Evolutionary conservation across 2,329 filamentous ascomycete species (phyloP).

Genomic region (Trichophyton simii): DNA sequence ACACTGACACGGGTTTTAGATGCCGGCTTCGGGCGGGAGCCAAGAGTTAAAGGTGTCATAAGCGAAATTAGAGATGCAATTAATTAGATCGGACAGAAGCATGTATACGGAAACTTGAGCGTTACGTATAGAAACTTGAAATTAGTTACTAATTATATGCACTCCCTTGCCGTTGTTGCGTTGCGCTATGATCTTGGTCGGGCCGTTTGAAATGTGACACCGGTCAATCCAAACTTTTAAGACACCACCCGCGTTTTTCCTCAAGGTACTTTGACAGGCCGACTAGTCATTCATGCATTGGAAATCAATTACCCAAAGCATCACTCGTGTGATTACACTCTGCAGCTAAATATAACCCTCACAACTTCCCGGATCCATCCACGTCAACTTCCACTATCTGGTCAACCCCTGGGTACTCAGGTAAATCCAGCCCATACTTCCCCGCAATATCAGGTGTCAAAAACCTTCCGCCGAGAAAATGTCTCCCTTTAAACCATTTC

Average conservation of each 20-base stretch:
- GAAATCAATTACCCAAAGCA: neutral
- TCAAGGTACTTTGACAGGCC: neutral
- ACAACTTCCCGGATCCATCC: slow-evolving; percentile 27
- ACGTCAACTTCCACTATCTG: slow-evolving; percentile 67
- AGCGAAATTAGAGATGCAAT: slow-evolving; percentile 44
- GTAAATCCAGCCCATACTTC: slow-evolving; percentile 77
- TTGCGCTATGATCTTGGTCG: neutral
- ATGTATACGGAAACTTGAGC: neutral
- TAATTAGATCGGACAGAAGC: neutral
- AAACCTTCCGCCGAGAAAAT: slow-evolving; percentile 90
- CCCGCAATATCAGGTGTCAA: slow-evolving; percentile 62
- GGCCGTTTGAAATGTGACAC: neutral
- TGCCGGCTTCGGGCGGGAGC: slow-evolving; percentile 43
- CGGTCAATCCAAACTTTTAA: neutral
- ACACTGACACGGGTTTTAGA: slow-evolving; percentile 37
- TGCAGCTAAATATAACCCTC: neutral
- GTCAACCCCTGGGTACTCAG: slow-evolving; percentile 72
- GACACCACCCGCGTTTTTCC: neutral
- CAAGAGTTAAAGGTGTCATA: slow-evolving; percentile 47
- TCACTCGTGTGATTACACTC: neutral
- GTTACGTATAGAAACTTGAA: neutral
- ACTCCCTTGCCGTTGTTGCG: neutral
- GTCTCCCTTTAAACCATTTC: slow-evolving; percentile 64
- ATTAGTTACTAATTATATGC: neutral
- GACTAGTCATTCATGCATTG: neutral